phyloP scores from a whole-genome alignment of 2,329 filamentous ascomycete genomes.

The Orbilia quercus region DNA sequence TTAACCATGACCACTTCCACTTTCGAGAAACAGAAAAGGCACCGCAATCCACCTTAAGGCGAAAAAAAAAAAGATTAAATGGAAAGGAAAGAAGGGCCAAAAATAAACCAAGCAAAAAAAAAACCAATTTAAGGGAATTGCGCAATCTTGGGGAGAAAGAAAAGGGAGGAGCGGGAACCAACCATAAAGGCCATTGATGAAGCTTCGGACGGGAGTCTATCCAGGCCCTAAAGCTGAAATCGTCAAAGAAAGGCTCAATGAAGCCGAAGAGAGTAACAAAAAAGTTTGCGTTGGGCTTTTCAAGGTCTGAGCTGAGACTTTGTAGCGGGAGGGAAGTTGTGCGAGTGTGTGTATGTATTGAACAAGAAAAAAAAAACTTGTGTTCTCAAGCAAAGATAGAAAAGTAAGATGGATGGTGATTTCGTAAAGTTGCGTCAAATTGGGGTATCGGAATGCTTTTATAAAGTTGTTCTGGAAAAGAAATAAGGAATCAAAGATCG shows the following conservation, averaged over 20 bases:
- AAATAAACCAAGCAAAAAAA: slow-evolving; percentile 24
- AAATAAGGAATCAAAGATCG: slow-evolving; percentile 36
- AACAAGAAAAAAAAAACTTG: slow-evolving; percentile 34
- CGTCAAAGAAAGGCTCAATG: slow-evolving; percentile 47
- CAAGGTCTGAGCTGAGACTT: slow-evolving; percentile 44
- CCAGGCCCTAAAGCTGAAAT: slow-evolving; percentile 50
- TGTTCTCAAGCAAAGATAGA: too few relatives aligned
- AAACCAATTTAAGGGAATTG: slow-evolving; percentile 40
- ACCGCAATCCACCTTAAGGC: slow-evolving; percentile 50
- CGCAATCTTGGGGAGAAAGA: slow-evolving; percentile 45
- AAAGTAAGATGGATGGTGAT: slow-evolving; percentile 15
- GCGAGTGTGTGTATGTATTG: slow-evolving; percentile 15
- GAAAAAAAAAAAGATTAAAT: slow-evolving; percentile 17
- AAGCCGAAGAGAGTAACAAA: slow-evolving; percentile 20
- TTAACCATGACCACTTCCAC: slow-evolving; percentile 17
- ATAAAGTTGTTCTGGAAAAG: slow-evolving; percentile 35
- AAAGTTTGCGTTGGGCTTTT: slow-evolving; percentile 32
- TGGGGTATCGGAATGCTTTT: slow-evolving; percentile 52
- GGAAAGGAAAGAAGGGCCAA: slow-evolving; percentile 13
- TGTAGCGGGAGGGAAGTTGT: slow-evolving; percentile 31
- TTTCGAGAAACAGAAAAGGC: too few relatives aligned
- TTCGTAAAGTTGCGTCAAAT: slow-evolving; percentile 31
- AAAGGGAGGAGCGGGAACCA: slow-evolving; percentile 46
- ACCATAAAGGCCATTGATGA: slow-evolving; percentile 56
- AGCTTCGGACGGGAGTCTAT: slow-evolving; percentile 54